These are phyloP conservation scores for Picea abies DNA, from an alignment of 83 land plant genomes.

Conservation along the genomic window DNA sequence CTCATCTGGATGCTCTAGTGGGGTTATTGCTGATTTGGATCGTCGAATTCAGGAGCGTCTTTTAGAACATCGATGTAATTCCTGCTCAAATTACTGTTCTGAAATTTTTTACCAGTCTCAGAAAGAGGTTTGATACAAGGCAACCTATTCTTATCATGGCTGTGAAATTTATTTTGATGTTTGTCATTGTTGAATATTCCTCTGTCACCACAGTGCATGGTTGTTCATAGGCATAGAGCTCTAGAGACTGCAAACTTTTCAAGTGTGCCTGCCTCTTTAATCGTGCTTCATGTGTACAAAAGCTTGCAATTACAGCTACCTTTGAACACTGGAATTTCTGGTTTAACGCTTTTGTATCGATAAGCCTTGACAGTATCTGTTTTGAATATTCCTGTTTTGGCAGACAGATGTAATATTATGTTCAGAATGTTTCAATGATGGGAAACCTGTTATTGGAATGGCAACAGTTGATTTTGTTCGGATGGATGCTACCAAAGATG, in stretches of 20 bases:
- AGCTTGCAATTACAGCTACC: not conserved
- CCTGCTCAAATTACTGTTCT: conserved; percentile 43
- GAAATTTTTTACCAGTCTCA: conserved; percentile 54
- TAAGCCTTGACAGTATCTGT: not conserved
- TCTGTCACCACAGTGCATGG: not conserved
- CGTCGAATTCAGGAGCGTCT: conserved; percentile 51
- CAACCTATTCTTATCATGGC: not conserved
- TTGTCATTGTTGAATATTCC: not conserved
- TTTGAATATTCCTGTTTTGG: conserved; percentile 8
- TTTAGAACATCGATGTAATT: conserved; percentile 45
- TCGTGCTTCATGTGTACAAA: not conserved
- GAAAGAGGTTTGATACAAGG: conserved; percentile 48
- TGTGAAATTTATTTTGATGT: not conserved
- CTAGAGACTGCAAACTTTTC: not conserved
- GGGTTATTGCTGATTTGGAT: conserved; percentile 48
- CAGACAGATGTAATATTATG: conserved; percentile 74
- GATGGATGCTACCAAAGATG: conserved; percentile 45
- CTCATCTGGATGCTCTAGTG: conserved; percentile 4
- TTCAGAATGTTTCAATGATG: conserved; percentile 72
- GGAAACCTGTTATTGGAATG: conserved; percentile 69
- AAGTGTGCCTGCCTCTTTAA: too few species aligned
- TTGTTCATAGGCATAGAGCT: not conserved
- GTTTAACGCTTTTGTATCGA: not conserved
- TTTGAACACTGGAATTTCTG: not conserved
- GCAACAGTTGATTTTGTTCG: conserved; percentile 73